These are phyloP conservation scores for Dactylellina sp. DNA, from an alignment of 2,329 filamentous ascomycete genomes.

Conservation along the genomic window DNA sequence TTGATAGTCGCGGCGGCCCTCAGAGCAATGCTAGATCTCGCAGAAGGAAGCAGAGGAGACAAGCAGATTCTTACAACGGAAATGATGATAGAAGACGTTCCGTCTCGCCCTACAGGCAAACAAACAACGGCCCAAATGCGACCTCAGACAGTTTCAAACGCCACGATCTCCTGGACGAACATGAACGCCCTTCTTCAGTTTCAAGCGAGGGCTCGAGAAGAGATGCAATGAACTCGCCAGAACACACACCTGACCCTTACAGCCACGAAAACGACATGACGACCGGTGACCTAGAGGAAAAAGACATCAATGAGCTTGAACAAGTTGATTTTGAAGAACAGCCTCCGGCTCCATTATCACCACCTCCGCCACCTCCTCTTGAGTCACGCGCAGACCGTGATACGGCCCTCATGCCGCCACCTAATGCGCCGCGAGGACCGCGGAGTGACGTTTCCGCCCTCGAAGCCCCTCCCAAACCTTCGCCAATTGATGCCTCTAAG, in stretches of 20 bases:
- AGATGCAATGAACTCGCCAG: conserved; percentile 9
- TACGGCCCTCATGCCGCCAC: conserved; percentile 53
- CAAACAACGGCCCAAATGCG: conserved; percentile 21
- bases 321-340: conserved; percentile 14
- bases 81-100: conserved; percentile 22
- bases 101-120: conserved; percentile 16
- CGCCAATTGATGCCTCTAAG: conserved; percentile 48
- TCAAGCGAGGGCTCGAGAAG: conserved; percentile 35
- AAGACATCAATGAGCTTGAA: not conserved
- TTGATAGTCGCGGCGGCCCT: conserved; percentile 30
- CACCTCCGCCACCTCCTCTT: conserved; percentile 35
- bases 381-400: conserved; percentile 48
- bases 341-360: conserved; percentile 13
- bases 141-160: conserved; percentile 9
- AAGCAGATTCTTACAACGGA: conserved; percentile 22
- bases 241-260: conserved; percentile 29
- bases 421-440: conserved; percentile 45
- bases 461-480: conserved; percentile 25
- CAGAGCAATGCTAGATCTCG: conserved; percentile 38
- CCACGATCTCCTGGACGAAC: conserved; percentile 24
- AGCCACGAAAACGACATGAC: conserved; percentile 2
- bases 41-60: conserved; percentile 38
- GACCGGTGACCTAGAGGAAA: not conserved
- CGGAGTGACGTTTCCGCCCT: conserved; percentile 28
- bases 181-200: conserved; percentile 25